Percentiles rank a stretch among this genome's conserved stretches.
Conservation (phyloP, 441 rosid genomes). For the Brassica hybrid region DNA sequence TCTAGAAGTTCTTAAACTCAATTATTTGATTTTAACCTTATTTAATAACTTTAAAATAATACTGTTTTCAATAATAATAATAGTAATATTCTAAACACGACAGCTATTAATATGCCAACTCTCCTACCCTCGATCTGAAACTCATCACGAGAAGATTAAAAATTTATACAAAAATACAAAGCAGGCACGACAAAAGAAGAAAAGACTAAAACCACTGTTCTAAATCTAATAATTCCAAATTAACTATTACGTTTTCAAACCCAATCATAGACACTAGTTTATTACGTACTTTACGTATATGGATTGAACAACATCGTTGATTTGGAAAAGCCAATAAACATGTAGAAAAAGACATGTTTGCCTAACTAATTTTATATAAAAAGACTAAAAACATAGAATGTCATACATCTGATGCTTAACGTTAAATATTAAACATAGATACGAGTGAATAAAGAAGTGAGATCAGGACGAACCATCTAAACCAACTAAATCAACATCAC, state of each 20-base stretch:
- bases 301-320: constrained; percentile 25
- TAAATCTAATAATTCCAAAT: neutral
- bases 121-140: constrained; percentile 30
- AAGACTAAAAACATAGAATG: neutral
- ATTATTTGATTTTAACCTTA: constrained; percentile 20
- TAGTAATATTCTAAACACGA: too few species aligned
- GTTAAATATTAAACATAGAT: too few species aligned
- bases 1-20: constrained; percentile 33
- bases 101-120: neutral
- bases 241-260: constrained; percentile 2
- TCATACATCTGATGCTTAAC: constrained; percentile 26
- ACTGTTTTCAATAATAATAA: too few species aligned
- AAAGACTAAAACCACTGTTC: neutral
- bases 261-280: constrained; percentile 9
- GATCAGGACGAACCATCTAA: neutral
- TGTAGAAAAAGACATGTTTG: constrained; percentile 5
- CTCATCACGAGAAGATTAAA: neutral
- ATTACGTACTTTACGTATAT: constrained; percentile 24
- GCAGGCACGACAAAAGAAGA: neutral
- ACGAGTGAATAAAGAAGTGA: constrained; percentile 10
- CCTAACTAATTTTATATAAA: constrained; percentile 20
- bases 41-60: too few species aligned
- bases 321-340: neutral
- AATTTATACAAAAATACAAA: neutral
- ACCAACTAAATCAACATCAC: neutral